phyloP scores from a whole-genome alignment of 1,284 basidiomycete genomes.

The Irpex lacteus region DNA sequence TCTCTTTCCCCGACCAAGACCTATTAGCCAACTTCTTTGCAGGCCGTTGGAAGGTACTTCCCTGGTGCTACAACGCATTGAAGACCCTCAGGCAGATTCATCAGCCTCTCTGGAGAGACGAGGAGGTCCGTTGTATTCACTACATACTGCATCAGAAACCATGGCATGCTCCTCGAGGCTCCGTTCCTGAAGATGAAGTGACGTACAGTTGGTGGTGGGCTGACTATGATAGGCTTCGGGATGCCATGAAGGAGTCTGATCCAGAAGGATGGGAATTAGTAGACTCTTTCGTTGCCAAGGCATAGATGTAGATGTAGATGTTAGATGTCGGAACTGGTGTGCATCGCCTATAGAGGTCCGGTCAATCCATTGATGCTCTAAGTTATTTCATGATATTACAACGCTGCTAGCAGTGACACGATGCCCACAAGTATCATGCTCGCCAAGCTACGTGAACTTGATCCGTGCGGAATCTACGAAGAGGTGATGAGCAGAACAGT shows the following conservation, averaged over 20 bases:
- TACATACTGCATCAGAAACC: constrained; percentile 78
- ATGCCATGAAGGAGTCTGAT: constrained; percentile 45
- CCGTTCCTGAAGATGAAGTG: constrained; percentile 40
- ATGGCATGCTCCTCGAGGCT: constrained; percentile 49
- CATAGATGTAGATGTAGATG: constrained; percentile 4
- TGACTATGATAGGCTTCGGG: constrained; percentile 49
- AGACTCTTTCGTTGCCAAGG: constrained; percentile 42
- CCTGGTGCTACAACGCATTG: constrained; percentile 86
- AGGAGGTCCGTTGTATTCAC: constrained; percentile 73
- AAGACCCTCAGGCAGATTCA: constrained; percentile 77
- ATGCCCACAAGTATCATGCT: constrained; percentile 30
- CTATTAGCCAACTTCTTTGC: constrained; percentile 80
- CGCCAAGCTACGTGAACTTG: constrained; percentile 90
- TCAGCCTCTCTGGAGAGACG: constrained; percentile 70
- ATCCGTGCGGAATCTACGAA: constrained; percentile 82
- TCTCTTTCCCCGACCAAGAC: constrained; percentile 92
- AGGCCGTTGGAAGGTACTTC: constrained; percentile 71
- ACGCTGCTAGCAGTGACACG: not conserved
- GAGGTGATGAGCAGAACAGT: not conserved
- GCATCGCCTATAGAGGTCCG: not conserved
- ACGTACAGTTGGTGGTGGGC: constrained; percentile 80
- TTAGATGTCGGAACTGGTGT: not conserved
- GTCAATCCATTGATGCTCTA: not conserved
- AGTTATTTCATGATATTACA: not conserved
- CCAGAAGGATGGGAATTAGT: constrained; percentile 52